Base-by-base conservation (phyloP, 768 basidiomycete genomes). In the Russula sp. region DNA sequence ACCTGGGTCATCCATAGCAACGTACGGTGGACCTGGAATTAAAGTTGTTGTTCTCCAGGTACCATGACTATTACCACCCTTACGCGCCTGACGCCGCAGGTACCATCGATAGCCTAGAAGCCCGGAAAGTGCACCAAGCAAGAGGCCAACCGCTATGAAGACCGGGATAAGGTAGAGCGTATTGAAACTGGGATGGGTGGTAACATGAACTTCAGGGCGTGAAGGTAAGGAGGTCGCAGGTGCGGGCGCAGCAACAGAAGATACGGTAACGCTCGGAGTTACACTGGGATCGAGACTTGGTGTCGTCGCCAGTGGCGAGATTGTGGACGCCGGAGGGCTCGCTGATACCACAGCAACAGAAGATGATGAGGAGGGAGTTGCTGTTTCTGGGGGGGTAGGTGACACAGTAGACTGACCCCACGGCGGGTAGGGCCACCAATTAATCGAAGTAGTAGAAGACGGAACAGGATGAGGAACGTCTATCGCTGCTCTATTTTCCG, bases 371-470 rank as follows among this genome's bases (percentile, higher is more conserved):
- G 45, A 42, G 13, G 41, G 32, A 41, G 25, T 54, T 7, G 48
- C 32, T 10, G 49, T 47, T 22, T 29, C 35, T 11, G 60, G 43
- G 22, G 48, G 56, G 5, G 61, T 45, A 7, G 42, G 36, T 7
- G 57, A 45, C 14, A 38, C 38, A n/a, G 56, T 60, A 7, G 62
- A 63, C 45, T 67, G 62, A 5, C 69, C 64, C 68, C 69, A 72
- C 1, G 72, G 53, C 0, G 72, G 72, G 54, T 73, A 74, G 0
- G 73, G 73, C 73, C 73, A 74, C 73, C 73, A 74, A 56, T 72
- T 65, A 51, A 72, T 65, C 14, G 71, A 60, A 11, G 25, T 29
- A 29, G 25, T 29, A 29, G 65, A 10, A 6, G 61, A 53, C 14
- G 51, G 34, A 41, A 25, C 7, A 16, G 39, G 4, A 20, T 32